Evolutionary conservation across 73 alveolate genomes (phyloP).

Genomic region (Paramecium pentaurelia): DNA sequence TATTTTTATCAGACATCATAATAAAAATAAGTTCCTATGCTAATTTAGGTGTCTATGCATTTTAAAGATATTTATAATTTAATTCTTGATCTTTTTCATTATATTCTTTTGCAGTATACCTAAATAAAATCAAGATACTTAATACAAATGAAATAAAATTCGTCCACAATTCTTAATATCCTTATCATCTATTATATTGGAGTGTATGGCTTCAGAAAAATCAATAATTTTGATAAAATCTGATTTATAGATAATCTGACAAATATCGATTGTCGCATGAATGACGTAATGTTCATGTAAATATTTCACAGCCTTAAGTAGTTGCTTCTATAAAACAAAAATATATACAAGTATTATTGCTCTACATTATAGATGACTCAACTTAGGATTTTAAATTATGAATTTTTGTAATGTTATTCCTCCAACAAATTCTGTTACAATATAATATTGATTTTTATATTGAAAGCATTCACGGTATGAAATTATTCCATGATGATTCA

Average conservation of each 20-base stretch:
- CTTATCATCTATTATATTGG: neutral
- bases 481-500: neutral
- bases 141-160: neutral
- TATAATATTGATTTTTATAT: neutral
- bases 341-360: neutral
- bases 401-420: neutral
- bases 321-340: neutral
- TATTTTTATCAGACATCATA: neutral
- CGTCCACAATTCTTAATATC: neutral
- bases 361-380: neutral
- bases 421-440: neutral
- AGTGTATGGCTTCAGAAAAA: neutral
- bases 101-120: neutral
- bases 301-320: neutral
- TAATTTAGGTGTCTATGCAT: neutral
- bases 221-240: neutral
- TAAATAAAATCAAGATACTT: neutral
- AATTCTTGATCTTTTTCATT: neutral
- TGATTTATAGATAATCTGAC: neutral
- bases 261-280: neutral
- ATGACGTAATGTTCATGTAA: neutral
- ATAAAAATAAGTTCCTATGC: neutral
- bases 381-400: neutral
- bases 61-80: neutral
- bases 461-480: neutral